Percentiles rank a stretch among this genome's conserved stretches.
These are phyloP conservation scores for Fraxinus sp. DNA, from an alignment of 305 asterid genomes.

Conservation along the genomic window DNA sequence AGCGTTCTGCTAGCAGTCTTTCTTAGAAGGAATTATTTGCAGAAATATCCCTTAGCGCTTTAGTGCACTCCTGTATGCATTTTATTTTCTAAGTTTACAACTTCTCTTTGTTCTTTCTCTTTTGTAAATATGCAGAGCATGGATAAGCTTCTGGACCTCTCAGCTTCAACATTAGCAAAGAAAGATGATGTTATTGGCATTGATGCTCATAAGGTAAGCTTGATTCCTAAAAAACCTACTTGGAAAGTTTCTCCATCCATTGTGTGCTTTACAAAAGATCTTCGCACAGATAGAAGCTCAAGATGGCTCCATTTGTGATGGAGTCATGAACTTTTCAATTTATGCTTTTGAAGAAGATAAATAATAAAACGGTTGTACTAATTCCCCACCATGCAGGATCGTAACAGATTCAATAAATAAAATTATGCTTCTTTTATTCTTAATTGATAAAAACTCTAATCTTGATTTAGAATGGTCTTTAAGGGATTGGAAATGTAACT, in stretches of 20 bases:
- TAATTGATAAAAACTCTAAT: neutral
- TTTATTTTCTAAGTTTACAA: constrained; percentile 12
- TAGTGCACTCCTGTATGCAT: constrained; percentile 2
- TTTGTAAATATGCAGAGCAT: constrained; percentile 57
- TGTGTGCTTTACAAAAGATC: constrained; percentile 13
- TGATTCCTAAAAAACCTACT: constrained; percentile 14
- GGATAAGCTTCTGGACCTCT: constrained; percentile 63
- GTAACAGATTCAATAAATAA: neutral
- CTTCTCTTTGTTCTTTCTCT: constrained; percentile 17
- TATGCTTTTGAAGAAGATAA: neutral
- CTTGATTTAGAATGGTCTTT: neutral
- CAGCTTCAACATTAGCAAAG: constrained; percentile 55
- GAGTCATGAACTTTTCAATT: neutral
- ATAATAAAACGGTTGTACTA: neutral
- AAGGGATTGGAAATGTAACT: neutral
- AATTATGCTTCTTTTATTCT: neutral
- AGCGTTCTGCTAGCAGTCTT: constrained; percentile 13
- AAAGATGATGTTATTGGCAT: constrained; percentile 54
- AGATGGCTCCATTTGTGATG: neutral
- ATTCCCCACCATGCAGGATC: neutral
- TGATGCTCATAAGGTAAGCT: constrained; percentile 40
- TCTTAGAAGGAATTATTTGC: constrained; percentile 10
- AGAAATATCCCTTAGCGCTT: neutral
- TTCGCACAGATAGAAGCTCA: neutral
- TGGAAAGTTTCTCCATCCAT: constrained; percentile 10